These are phyloP conservation scores for Exophiala mesophila DNA, from an alignment of 2,329 filamentous ascomycete genomes.

Conservation along the genomic window DNA sequence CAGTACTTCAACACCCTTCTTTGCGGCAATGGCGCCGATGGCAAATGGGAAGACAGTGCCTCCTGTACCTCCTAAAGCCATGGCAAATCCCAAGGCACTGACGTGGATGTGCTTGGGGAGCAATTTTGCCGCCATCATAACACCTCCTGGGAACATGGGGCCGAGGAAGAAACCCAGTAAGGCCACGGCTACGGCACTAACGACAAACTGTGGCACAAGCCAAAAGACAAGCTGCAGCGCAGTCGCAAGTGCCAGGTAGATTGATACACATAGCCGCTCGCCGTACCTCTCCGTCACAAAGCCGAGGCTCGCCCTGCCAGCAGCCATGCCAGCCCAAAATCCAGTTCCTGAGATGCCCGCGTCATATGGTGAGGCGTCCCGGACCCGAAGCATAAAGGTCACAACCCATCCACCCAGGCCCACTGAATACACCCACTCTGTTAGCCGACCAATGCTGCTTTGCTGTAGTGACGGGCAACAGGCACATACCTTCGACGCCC, in stretches of 20 bases:
- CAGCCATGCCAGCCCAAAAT: slow-evolving; percentile 71
- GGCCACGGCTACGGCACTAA: slow-evolving; percentile 65
- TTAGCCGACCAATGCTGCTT: neutral
- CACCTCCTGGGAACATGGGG: slow-evolving; percentile 67
- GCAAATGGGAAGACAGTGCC: slow-evolving; percentile 43
- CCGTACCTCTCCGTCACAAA: slow-evolving; percentile 65
- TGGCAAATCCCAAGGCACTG: slow-evolving; percentile 68
- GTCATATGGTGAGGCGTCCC: slow-evolving; percentile 63
- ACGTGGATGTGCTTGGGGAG: slow-evolving; percentile 68
- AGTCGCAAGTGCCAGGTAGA: slow-evolving; percentile 60
- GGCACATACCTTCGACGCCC: slow-evolving; percentile 60
- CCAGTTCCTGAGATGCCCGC: slow-evolving; percentile 69
- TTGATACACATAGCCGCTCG: slow-evolving; percentile 58
- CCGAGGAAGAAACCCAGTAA: slow-evolving; percentile 73
- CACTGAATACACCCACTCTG: slow-evolving; percentile 6
- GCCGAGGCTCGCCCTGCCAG: slow-evolving; percentile 65
- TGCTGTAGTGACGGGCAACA: neutral
- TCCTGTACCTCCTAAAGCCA: slow-evolving; percentile 68
- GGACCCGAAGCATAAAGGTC: slow-evolving; percentile 72
- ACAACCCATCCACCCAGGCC: slow-evolving; percentile 67
- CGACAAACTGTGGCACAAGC: slow-evolving; percentile 68
- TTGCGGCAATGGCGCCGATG: slow-evolving; percentile 42
- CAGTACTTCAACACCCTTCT: slow-evolving; percentile 51
- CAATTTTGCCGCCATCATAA: slow-evolving; percentile 66
- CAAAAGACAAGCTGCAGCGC: slow-evolving; percentile 69